These are phyloP conservation scores for Cryphonectria radicalis DNA, from an alignment of 2,329 filamentous ascomycete genomes.

Conservation along the genomic window DNA sequence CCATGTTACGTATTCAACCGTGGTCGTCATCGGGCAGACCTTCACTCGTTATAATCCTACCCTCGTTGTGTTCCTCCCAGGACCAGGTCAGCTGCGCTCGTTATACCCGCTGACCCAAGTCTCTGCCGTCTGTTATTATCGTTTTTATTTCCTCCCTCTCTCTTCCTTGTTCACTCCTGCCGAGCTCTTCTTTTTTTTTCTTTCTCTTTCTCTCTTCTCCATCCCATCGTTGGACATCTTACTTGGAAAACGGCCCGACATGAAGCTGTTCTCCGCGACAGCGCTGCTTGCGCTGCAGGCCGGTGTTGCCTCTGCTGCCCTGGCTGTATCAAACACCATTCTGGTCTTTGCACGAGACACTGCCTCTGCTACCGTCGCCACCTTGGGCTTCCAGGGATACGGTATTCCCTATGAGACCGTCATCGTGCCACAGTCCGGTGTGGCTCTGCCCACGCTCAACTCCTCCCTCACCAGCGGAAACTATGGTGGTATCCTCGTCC, in stretches of 20 bases:
- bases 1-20: slow-evolving; percentile 12
- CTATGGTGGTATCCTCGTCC: slow-evolving; percentile 62
- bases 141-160: not conserved
- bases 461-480: slow-evolving; percentile 53
- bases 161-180: not conserved
- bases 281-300: slow-evolving; percentile 27
- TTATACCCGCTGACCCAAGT: slow-evolving; percentile 13
- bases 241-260: slow-evolving; percentile 9
- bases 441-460: slow-evolving; percentile 56
- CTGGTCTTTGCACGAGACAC: slow-evolving; percentile 60
- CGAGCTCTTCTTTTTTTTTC: not conserved
- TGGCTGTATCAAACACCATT: slow-evolving; percentile 50
- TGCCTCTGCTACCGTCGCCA: slow-evolving; percentile 51
- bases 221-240: not conserved
- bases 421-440: slow-evolving; percentile 57
- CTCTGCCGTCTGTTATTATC: not conserved
- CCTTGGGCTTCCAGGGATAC: slow-evolving; percentile 61
- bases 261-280: slow-evolving; percentile 27
- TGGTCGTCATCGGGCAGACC: slow-evolving; percentile 15
- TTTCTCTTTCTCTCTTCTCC: not conserved
- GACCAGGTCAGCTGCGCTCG: slow-evolving; percentile 9
- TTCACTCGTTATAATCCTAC: slow-evolving; percentile 16
- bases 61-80: slow-evolving; percentile 11
- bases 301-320: slow-evolving; percentile 29
- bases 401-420: slow-evolving; percentile 62